Conservation (phyloP, 257 asterid genomes). For the Solanum infundibuliforme region DNA sequence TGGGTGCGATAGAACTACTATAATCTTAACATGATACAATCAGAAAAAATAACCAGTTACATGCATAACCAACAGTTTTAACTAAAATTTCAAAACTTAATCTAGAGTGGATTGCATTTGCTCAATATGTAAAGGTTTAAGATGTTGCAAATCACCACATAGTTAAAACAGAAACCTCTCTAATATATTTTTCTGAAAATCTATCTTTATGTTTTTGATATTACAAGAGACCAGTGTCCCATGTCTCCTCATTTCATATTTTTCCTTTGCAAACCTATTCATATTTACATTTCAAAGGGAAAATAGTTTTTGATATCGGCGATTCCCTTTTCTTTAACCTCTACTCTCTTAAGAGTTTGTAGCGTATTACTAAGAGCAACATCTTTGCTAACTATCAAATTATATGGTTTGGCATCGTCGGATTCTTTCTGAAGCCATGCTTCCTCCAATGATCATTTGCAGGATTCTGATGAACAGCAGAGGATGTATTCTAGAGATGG, state of each 20-base stretch:
- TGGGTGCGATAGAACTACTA: too few species aligned
- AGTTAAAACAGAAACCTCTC: not conserved
- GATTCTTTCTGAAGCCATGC: constrained; percentile 55
- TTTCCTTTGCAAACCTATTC: not conserved
- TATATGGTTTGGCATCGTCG: constrained; percentile 47
- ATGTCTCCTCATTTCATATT: not conserved
- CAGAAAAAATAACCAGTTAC: too few species aligned
- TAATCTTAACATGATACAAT: too few species aligned
- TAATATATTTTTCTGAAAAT: not conserved
- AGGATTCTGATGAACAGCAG: too few species aligned
- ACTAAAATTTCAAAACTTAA: not conserved
- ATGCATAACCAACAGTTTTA: not conserved
- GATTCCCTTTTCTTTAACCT: not conserved
- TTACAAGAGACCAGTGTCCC: not conserved
- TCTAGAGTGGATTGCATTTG: not conserved
- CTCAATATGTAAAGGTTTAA: not conserved
- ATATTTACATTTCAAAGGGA: constrained; percentile 3
- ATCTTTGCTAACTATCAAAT: constrained; percentile 11
- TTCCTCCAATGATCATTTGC: constrained; percentile 35
- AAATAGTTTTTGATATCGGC: not conserved
- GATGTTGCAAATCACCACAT: not conserved
- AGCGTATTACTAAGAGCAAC: not conserved
- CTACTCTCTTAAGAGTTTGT: not conserved
- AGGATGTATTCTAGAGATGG: too few species aligned
- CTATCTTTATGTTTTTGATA: not conserved